Percentiles rank a stretch among this genome's conserved stretches.
phyloP scores from a whole-genome alignment of 306 rosid species.

The Aeschynomene evenia region DNA sequence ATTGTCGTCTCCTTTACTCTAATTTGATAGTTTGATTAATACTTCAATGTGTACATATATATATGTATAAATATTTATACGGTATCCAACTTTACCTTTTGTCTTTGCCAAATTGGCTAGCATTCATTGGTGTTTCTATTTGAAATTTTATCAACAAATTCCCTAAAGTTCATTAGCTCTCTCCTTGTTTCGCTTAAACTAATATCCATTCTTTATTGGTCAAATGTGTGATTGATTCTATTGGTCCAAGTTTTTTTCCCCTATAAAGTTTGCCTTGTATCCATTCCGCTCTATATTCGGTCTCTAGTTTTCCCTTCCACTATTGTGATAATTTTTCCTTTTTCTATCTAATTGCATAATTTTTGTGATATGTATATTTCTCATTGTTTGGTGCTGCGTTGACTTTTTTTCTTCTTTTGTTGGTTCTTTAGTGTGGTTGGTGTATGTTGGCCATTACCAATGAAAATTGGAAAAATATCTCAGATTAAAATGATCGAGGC shows the following conservation, averaged over 20 bases:
- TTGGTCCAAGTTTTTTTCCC: background rate
- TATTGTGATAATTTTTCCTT: background rate
- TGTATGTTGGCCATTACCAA: slow-evolving; percentile 11
- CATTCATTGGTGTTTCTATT: background rate
- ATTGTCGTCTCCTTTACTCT: background rate
- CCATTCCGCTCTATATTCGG: background rate
- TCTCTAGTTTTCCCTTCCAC: background rate
- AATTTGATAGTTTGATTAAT: background rate
- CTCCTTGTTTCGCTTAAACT: background rate
- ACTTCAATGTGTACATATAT: no score
- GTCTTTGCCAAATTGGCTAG: background rate
- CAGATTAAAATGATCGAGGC: background rate
- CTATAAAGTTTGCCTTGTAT: background rate
- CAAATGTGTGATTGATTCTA: background rate
- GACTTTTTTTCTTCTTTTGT: background rate
- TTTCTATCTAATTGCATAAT: background rate
- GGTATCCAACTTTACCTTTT: background rate
- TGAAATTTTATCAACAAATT: background rate
- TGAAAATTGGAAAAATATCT: slow-evolving; percentile 24
- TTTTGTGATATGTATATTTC: background rate
- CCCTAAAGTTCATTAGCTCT: no score
- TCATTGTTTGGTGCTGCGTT: slow-evolving; percentile 8
- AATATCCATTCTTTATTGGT: background rate
- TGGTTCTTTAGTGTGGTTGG: background rate
- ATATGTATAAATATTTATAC: no score